Evolutionary conservation across 345 rosid species (phyloP).

Genomic region (Eucalyptus virginea): DNA sequence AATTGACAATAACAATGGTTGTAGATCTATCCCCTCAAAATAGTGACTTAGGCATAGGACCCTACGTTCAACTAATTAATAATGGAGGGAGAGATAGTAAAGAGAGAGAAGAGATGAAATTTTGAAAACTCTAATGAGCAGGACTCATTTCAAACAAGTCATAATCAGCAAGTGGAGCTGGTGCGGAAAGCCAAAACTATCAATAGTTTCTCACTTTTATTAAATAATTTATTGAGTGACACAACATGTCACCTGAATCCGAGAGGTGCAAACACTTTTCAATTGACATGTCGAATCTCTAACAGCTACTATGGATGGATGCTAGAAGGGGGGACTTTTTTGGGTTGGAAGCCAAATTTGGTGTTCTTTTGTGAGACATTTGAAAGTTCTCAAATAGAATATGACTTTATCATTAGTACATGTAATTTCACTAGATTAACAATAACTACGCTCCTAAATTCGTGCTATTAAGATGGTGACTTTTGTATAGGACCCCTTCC

Average conservation of each 20-base stretch:
- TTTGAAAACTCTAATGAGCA: too few species aligned
- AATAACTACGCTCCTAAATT: background rate
- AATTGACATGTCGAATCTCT: too few species aligned
- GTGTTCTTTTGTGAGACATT: background rate
- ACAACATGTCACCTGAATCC: background rate
- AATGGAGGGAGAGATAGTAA: too few species aligned
- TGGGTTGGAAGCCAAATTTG: background rate
- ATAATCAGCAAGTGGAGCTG: too few species aligned
- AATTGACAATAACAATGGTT: background rate
- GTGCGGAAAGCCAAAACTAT: too few species aligned
- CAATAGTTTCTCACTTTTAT: background rate
- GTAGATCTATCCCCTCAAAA: background rate
- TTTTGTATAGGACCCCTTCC: background rate
- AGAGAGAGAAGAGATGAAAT: too few species aligned
- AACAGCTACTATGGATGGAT: background rate
- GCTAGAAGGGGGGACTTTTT: background rate
- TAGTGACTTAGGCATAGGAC: background rate
- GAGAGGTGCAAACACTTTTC: background rate
- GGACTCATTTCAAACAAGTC: fast-evolving
- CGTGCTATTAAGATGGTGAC: background rate
- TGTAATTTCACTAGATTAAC: background rate
- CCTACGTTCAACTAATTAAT: background rate
- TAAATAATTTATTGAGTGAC: background rate
- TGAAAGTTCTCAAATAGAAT: background rate
- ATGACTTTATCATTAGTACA: fast-evolving